These are phyloP conservation scores for Phytopythium mirpurense DNA, from an alignment of 352 stramenopile genomes.

Conservation along the genomic window DNA sequence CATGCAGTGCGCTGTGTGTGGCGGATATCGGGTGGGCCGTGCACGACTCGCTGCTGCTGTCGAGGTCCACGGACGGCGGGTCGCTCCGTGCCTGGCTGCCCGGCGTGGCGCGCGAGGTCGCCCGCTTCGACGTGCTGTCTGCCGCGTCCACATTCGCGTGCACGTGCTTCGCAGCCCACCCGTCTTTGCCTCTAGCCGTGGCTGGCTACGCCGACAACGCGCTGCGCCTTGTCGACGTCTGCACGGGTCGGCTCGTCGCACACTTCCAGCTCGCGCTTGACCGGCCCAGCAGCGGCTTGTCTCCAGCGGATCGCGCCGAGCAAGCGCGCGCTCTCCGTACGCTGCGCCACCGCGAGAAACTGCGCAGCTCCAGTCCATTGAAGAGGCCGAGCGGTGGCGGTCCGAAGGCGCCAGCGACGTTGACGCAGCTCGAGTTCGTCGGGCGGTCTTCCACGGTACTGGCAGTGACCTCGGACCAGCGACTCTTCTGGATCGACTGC, in stretches of 20 bases:
- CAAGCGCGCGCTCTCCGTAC: neutral
- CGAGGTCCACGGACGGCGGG: slow-evolving; percentile 12
- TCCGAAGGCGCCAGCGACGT: neutral
- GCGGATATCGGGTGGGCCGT: slow-evolving; percentile 19
- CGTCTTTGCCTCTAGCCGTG: slow-evolving; percentile 22
- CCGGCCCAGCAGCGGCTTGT: neutral
- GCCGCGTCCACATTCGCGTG: slow-evolving; percentile 9
- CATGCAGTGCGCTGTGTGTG: neutral
- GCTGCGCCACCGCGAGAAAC: neutral
- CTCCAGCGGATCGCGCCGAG: neutral
- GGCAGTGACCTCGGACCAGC: slow-evolving; percentile 19
- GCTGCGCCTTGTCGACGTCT: slow-evolving; percentile 48
- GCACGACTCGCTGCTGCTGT: slow-evolving; percentile 29
- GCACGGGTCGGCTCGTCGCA: slow-evolving; percentile 29
- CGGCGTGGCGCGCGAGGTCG: slow-evolving; percentile 29
- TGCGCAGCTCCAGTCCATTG: slow-evolving; percentile 1
- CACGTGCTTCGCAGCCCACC: slow-evolving; percentile 35
- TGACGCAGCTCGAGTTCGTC: slow-evolving; percentile 33
- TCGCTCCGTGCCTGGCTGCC: slow-evolving; percentile 42
- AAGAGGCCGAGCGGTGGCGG: neutral
- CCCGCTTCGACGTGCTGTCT: slow-evolving; percentile 23
- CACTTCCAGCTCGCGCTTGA: slow-evolving; percentile 28
- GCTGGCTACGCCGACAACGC: slow-evolving; percentile 43
- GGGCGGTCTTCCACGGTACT: slow-evolving; percentile 18
- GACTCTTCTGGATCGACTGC: slow-evolving; percentile 32